Percentiles rank a stretch among this genome's conserved stretches.
These are phyloP conservation scores for Curvularia eragrostidis DNA, from an alignment of 2,329 filamentous ascomycete species.

Conservation along the genomic window DNA sequence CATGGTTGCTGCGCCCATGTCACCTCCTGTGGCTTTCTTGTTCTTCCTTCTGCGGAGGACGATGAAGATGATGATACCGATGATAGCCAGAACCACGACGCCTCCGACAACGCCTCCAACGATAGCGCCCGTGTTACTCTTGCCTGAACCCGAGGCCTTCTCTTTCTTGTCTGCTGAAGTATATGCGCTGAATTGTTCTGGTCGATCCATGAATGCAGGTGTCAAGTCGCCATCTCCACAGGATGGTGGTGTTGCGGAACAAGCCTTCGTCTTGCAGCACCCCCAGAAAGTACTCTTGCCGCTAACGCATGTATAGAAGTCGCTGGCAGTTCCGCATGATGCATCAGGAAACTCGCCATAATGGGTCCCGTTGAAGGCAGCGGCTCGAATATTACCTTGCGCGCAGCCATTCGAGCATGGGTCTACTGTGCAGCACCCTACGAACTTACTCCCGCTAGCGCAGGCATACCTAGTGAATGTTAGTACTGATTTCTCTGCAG, in stretches of 20 bases:
- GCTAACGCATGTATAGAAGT: constrained; percentile 48
- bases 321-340: constrained; percentile 35
- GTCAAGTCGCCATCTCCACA: constrained; percentile 42
- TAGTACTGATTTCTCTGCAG: constrained; percentile 1
- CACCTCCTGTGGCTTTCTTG: constrained; percentile 7
- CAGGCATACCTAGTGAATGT: constrained; percentile 35
- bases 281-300: constrained; percentile 26
- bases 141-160: constrained; percentile 5
- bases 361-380: constrained; percentile 42
- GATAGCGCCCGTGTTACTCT: constrained; percentile 31
- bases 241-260: constrained; percentile 26
- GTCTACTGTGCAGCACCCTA: constrained; percentile 51
- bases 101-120: constrained; percentile 41
- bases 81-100: constrained; percentile 30
- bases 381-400: constrained; percentile 40
- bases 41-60: constrained; percentile 28
- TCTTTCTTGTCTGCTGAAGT: constrained; percentile 3
- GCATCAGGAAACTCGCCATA: constrained; percentile 45
- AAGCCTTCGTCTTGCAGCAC: constrained; percentile 44
- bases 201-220: constrained; percentile 33
- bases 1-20: constrained; percentile 16
- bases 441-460: constrained; percentile 40
- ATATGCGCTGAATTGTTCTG: constrained; percentile 30
- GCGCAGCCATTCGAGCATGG: constrained; percentile 50
- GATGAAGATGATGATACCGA: constrained; percentile 34